Evolutionary conservation across 768 basidiomycete species (phyloP).

Genomic region (Boletus patriciae): DNA sequence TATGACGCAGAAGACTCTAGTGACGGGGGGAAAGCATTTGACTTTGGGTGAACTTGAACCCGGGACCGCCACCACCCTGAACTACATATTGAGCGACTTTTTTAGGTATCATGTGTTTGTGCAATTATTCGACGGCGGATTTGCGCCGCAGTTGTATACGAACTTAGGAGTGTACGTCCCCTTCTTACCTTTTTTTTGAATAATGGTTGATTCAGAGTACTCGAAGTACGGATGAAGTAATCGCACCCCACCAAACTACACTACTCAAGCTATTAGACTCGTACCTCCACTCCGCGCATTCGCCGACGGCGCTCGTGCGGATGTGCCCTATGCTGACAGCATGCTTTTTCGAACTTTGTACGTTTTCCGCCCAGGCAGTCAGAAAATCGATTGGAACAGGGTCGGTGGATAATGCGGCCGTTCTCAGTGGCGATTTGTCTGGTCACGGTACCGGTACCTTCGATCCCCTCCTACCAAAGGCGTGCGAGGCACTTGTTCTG

Average conservation of each 20-base stretch:
- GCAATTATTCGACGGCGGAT: slow-evolving; percentile 58
- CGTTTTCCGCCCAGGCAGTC: slow-evolving; percentile 57
- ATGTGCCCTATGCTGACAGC: slow-evolving; percentile 61
- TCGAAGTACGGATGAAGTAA: slow-evolving; percentile 62
- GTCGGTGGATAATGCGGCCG: slow-evolving; percentile 10
- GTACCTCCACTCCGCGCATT: slow-evolving; percentile 61
- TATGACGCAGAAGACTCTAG: slow-evolving; percentile 67
- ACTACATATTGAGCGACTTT: slow-evolving; percentile 14
- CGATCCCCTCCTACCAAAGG: slow-evolving; percentile 73
- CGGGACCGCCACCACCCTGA: background rate
- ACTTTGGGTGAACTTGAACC: slow-evolving; percentile 70
- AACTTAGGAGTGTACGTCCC: slow-evolving; percentile 58
- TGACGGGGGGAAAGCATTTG: slow-evolving; percentile 68
- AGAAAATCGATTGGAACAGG: slow-evolving; percentile 42
- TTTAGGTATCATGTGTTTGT: slow-evolving; percentile 64
- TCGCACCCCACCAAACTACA: slow-evolving; percentile 85
- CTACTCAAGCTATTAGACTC: slow-evolving; percentile 87
- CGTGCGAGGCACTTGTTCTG: slow-evolving; percentile 77
- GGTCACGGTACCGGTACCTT: slow-evolving; percentile 47
- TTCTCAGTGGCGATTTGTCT: slow-evolving; percentile 2
- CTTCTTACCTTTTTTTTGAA: background rate
- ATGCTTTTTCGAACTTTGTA: slow-evolving; percentile 59
- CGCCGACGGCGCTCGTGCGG: slow-evolving; percentile 38
- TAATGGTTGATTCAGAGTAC: slow-evolving; percentile 14
- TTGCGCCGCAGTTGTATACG: slow-evolving; percentile 59